Conservation (phyloP, 2,329 filamentous ascomycete species). For the Pestalotiopsis sp. region DNA sequence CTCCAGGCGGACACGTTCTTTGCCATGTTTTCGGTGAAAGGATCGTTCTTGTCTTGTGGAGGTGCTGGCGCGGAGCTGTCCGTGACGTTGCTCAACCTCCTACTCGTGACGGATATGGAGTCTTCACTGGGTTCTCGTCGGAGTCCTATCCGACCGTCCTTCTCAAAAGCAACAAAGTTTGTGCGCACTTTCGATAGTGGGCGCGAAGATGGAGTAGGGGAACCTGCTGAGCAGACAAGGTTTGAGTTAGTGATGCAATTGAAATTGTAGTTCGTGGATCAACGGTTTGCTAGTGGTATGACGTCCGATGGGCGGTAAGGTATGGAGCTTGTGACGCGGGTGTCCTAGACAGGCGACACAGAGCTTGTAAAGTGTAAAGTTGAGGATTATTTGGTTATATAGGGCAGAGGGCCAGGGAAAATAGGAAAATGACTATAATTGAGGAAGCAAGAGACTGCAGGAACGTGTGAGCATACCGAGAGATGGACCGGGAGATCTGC, state of each 20-base stretch:
- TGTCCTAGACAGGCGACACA: background rate
- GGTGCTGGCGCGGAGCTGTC: constrained; percentile 39
- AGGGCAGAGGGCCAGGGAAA: background rate
- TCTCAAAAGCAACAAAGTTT: constrained; percentile 73
- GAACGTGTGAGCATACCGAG: constrained; percentile 16
- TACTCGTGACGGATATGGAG: constrained; percentile 36
- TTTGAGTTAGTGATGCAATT: constrained; percentile 25
- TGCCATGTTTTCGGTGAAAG: constrained; percentile 31
- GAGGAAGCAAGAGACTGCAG: background rate
- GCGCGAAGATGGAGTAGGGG: constrained; percentile 50
- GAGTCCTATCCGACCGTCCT: constrained; percentile 58
- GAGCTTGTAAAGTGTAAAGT: background rate
- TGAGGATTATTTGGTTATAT: background rate
- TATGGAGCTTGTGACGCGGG: background rate
- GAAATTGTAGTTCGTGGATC: background rate
- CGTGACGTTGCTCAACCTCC: constrained; percentile 38
- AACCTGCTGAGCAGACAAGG: constrained; percentile 30
- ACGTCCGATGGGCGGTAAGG: background rate
- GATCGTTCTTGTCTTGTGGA: constrained; percentile 37
- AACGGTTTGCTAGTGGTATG: background rate
- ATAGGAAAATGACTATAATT: background rate
- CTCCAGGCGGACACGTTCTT: constrained; percentile 29
- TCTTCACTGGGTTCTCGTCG: constrained; percentile 45
- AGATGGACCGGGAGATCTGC: constrained; percentile 55
- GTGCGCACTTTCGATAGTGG: constrained; percentile 75